Conservation (phyloP, 2,329 filamentous ascomycete species). For the Huntiella bhutanensis region DNA sequence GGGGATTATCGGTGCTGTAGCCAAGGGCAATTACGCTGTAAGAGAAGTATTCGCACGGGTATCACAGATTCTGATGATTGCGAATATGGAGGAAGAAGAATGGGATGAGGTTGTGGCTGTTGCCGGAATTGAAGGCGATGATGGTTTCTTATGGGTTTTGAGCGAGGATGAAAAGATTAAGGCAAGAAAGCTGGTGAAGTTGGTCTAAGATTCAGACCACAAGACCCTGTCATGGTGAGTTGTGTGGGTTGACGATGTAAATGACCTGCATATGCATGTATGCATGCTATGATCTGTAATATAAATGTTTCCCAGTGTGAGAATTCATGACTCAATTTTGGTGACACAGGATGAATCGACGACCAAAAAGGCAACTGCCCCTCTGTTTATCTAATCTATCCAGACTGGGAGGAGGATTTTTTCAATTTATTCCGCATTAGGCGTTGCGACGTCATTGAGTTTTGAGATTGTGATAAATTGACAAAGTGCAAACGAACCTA, state of each 20-base stretch:
- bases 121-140: constrained; percentile 21
- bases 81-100: constrained; percentile 92
- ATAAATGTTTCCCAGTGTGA: background rate
- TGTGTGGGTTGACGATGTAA: background rate
- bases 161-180: constrained; percentile 54
- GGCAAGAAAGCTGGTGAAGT: constrained; percentile 47
- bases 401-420: background rate
- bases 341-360: too few relatives aligned
- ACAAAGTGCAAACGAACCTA: too few relatives aligned
- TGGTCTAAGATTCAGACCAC: background rate
- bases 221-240: background rate
- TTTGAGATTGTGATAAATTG: too few relatives aligned
- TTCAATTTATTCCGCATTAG: too few relatives aligned
- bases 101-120: constrained; percentile 54
- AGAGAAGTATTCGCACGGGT: constrained; percentile 60
- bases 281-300: background rate
- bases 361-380: background rate
- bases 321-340: too few relatives aligned
- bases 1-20: constrained; percentile 50
- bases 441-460: too few relatives aligned
- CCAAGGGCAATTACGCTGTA: constrained; percentile 54
- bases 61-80: constrained; percentile 63
- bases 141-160: constrained; percentile 52
- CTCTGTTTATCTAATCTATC: constrained; percentile 8
- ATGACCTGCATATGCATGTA: background rate